phyloP scores from a whole-genome alignment of 345 rosid genomes.

The Clausena lansium region DNA sequence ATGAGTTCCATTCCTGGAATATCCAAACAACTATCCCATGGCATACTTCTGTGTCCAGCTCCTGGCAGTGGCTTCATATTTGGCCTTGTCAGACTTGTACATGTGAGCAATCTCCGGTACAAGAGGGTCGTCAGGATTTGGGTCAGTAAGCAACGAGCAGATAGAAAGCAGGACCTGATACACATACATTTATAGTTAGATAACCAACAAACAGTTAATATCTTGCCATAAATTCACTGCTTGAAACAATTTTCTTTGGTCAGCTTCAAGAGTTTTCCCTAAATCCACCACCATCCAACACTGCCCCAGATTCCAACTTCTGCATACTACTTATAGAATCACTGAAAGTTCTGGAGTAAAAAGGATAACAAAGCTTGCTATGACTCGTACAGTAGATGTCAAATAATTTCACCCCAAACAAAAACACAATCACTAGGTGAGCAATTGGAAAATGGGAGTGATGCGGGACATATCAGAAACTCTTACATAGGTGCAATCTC shows the following conservation, averaged over 20 bases:
- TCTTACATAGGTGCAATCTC: neutral
- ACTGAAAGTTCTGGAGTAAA: neutral
- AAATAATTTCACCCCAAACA: neutral
- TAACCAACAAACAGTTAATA: neutral
- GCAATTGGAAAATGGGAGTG: neutral
- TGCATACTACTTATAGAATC: neutral
- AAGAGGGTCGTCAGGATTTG: constrained; percentile 48
- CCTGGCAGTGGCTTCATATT: constrained; percentile 40
- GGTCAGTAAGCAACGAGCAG: constrained; percentile 42
- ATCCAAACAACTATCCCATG: constrained; percentile 28
- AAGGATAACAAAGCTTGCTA: neutral
- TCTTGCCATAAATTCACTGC: neutral
- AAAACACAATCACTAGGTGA: neutral
- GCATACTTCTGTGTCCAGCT: constrained; percentile 51
- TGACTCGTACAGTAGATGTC: neutral
- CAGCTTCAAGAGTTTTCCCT: neutral
- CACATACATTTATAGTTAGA: neutral
- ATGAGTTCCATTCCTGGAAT: neutral
- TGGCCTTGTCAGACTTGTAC: constrained; percentile 40
- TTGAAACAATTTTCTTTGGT: neutral
- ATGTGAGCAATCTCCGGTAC: constrained; percentile 47
- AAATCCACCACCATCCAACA: neutral
- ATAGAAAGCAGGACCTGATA: constrained; percentile 41
- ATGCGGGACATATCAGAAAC: neutral
- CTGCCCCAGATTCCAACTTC: neutral